These are phyloP conservation scores for Rugonectria rugulosa DNA, from an alignment of 2,329 filamentous ascomycete genomes.

Conservation along the genomic window DNA sequence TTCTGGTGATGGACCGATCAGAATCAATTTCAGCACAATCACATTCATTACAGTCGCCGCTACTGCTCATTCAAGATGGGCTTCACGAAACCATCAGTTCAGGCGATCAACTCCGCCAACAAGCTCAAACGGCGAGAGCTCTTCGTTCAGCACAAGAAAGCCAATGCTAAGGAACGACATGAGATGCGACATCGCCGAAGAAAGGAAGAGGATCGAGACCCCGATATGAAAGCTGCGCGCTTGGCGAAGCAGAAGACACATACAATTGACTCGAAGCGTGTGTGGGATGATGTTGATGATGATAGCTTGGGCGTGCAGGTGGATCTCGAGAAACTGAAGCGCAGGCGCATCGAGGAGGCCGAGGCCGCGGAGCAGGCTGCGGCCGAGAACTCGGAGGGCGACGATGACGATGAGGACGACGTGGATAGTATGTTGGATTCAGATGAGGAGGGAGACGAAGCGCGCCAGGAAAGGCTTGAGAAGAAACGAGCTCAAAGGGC, in stretches of 20 bases:
- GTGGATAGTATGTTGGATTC: slow-evolving; percentile 83
- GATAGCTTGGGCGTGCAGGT: slow-evolving; percentile 64
- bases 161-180: slow-evolving; percentile 75
- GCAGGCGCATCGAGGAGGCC: slow-evolving; percentile 61
- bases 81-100: slow-evolving; percentile 44
- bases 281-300: slow-evolving; percentile 82
- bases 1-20: slow-evolving; percentile 8
- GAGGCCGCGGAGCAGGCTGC: slow-evolving; percentile 59
- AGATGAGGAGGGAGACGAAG: slow-evolving; percentile 62
- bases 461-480: slow-evolving; percentile 51
- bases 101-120: slow-evolving; percentile 66
- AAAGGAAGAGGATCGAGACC: slow-evolving; percentile 86
- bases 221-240: slow-evolving; percentile 75
- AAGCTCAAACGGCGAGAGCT: slow-evolving; percentile 82
- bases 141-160: slow-evolving; percentile 81
- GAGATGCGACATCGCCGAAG: slow-evolving; percentile 80
- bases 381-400: slow-evolving; percentile 52
- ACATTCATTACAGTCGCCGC: slow-evolving; percentile 2
- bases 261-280: slow-evolving; percentile 86
- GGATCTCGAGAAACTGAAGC: slow-evolving; percentile 67
- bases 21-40: neutral
- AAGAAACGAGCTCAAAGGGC: slow-evolving; percentile 55
- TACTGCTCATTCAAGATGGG: slow-evolving; percentile 38
- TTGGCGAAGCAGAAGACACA: slow-evolving; percentile 79
- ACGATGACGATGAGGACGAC: slow-evolving; percentile 63